Evolutionary conservation across 2,329 filamentous ascomycete genomes (phyloP), one percentile per base, ranked within the genome.

Genomic region (Monilinia aucupariae): DNA sequence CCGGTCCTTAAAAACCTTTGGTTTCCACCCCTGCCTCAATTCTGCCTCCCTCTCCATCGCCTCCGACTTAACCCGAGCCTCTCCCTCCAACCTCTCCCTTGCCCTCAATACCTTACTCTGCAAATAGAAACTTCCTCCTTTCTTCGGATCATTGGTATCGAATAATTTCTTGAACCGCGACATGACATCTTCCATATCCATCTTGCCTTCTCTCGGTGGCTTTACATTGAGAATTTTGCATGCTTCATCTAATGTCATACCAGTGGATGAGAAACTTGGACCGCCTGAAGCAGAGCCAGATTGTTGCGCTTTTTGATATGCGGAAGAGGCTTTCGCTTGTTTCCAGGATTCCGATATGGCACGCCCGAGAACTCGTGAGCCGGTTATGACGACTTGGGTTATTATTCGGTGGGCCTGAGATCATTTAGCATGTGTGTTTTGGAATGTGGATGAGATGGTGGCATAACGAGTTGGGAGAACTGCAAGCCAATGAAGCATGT

Each of bases 141-240:
- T 96, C 77, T 96, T 83, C 13, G 94, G 93, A 68, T 99, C 90
- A 78, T 99, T 99, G 70, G 85, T 80, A 77, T 99, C 94, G 75
- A 97, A 99, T 54, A 99, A 80, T 68, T 88, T 86, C 84, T 97
- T 97, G 82, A 97, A 99, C 61, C 92, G 84, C 70, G 89, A 86
- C 77, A 89, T 87, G 62, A 96, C 86, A 68, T 88, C 82, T 71
- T 92, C 90, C 75, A 92, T 80, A 74, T 92, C 89, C 64, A 88
- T 82, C 74, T 91, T 82, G 52, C 90, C 91, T 65, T 82, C 84
- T 75, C 89, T 84, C 1, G 93, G 92, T 45, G 92, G 91, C 76
- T 93, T 91, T 70, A 99, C 92, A 76, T 99, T 96, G 67, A 99
- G 84, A 74, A 99, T 97, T 78, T 92, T 91, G 84, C 92, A 97